These are phyloP conservation scores for Gossypium rotundifolium DNA, from an alignment of 345 rosid genomes.

Conservation along the genomic window DNA sequence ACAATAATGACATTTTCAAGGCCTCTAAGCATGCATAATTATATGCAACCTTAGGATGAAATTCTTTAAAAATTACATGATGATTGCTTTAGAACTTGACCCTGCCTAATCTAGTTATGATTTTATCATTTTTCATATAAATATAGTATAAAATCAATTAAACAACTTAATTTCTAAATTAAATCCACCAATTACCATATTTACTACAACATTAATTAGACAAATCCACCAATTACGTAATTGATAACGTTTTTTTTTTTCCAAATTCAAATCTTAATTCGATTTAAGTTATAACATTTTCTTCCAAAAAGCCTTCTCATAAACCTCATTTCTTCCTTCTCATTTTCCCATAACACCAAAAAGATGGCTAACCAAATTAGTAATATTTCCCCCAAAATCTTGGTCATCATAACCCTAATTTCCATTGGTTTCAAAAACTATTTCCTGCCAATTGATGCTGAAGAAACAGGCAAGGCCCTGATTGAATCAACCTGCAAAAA, in stretches of 20 bases:
- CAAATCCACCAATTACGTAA: neutral
- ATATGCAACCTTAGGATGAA: too few species aligned
- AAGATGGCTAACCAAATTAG: neutral
- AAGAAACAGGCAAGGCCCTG: neutral
- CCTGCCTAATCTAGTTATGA: too few species aligned
- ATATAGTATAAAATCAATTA: neutral
- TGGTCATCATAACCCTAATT: neutral
- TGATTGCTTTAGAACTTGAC: too few species aligned
- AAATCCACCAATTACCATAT: neutral
- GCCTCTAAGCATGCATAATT: too few species aligned
- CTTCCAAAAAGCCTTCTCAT: neutral
- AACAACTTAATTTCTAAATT: neutral
- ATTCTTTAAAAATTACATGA: too few species aligned
- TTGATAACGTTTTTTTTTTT: neutral
- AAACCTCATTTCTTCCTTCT: neutral
- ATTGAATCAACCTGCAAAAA: neutral
- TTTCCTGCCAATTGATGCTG: neutral
- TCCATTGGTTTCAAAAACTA: neutral
- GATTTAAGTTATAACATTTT: neutral
- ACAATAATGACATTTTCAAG: too few species aligned
- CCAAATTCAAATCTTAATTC: neutral
- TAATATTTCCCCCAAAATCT: neutral
- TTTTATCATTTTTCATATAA: too few species aligned
- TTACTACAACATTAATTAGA: neutral
- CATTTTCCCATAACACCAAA: neutral